phyloP scores from a whole-genome alignment of 2,329 filamentous ascomycete species.

The Trematosphaeria pertusa region DNA sequence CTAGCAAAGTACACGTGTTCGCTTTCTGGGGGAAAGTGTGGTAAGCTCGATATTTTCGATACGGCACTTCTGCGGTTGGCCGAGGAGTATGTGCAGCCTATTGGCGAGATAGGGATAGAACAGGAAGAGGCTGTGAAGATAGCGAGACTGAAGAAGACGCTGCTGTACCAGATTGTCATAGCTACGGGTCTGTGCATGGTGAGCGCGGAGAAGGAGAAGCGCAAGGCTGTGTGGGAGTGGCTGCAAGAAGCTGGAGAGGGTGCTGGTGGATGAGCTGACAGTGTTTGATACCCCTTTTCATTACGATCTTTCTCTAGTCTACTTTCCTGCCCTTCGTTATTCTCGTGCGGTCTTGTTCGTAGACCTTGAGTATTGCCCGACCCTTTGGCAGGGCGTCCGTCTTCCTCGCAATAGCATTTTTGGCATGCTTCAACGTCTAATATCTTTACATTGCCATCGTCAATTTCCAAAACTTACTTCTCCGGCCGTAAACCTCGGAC shows the following conservation, averaged over 20 bases:
- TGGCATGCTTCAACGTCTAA: too few relatives aligned
- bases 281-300: too few relatives aligned
- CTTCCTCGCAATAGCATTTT: too few relatives aligned
- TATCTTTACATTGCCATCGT: too few relatives aligned
- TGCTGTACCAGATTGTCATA: constrained; percentile 38
- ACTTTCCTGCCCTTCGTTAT: too few relatives aligned
- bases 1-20: constrained; percentile 39
- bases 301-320: too few relatives aligned
- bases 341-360: too few relatives aligned
- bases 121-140: constrained; percentile 9
- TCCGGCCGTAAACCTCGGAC: too few relatives aligned
- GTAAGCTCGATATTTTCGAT: constrained; percentile 37
- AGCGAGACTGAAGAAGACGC: constrained; percentile 23
- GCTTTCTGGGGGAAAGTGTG: constrained; percentile 33
- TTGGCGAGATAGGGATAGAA: not conserved
- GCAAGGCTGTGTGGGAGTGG: constrained; percentile 27
- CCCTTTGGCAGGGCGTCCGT: too few relatives aligned
- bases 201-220: constrained; percentile 41
- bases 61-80: constrained; percentile 23
- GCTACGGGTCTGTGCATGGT: constrained; percentile 45
- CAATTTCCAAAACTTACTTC: too few relatives aligned
- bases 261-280: constrained; percentile 17
- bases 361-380: too few relatives aligned
- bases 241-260: constrained; percentile 12
- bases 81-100: constrained; percentile 13